Evolutionary conservation across 2,329 filamentous ascomycete genomes (phyloP).

Genomic region (Volutella citrinella): DNA sequence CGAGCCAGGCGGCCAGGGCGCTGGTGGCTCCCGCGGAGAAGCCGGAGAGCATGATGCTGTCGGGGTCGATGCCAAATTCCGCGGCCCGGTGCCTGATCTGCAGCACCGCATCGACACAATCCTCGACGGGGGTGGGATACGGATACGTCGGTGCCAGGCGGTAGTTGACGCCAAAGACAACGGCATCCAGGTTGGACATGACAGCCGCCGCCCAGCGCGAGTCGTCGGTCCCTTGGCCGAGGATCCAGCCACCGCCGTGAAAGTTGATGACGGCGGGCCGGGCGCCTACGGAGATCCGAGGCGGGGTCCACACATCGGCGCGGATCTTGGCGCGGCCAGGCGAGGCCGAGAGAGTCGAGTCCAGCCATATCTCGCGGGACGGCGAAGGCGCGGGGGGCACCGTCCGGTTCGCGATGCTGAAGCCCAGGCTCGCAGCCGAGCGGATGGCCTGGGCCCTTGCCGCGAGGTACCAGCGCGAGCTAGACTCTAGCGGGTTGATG

Average conservation of each 20-base stretch:
- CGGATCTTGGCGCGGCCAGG: slow-evolving; percentile 39
- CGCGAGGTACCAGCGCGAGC: slow-evolving; percentile 41
- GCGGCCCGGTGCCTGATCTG: slow-evolving; percentile 55
- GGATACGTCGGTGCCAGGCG: slow-evolving; percentile 64
- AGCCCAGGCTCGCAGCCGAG: slow-evolving; percentile 42
- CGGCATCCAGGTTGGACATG: slow-evolving; percentile 48
- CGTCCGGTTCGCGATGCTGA: slow-evolving; percentile 40
- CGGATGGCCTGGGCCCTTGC: slow-evolving; percentile 43
- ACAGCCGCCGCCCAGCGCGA: slow-evolving; percentile 57
- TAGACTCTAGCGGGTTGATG: slow-evolving; percentile 41
- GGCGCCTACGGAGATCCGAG: slow-evolving; percentile 29
- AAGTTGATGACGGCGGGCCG: slow-evolving; percentile 62
- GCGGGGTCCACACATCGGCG: slow-evolving; percentile 46
- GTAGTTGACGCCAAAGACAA: slow-evolving; percentile 65
- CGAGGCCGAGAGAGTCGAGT: slow-evolving; percentile 38
- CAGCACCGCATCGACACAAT: slow-evolving; percentile 62
- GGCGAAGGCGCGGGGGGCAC: slow-evolving; percentile 38
- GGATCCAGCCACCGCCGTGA: slow-evolving; percentile 65
- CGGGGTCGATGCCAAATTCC: slow-evolving; percentile 55
- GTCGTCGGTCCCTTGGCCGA: slow-evolving; percentile 62
- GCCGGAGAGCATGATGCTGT: slow-evolving; percentile 56
- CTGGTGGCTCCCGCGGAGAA: slow-evolving; percentile 63
- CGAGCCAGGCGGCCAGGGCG: slow-evolving; percentile 45
- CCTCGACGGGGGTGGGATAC: slow-evolving; percentile 63
- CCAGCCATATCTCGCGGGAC: slow-evolving; percentile 38